Conservation (phyloP, 805 yeast species). For the Wickerhamiella nectarea region DNA sequence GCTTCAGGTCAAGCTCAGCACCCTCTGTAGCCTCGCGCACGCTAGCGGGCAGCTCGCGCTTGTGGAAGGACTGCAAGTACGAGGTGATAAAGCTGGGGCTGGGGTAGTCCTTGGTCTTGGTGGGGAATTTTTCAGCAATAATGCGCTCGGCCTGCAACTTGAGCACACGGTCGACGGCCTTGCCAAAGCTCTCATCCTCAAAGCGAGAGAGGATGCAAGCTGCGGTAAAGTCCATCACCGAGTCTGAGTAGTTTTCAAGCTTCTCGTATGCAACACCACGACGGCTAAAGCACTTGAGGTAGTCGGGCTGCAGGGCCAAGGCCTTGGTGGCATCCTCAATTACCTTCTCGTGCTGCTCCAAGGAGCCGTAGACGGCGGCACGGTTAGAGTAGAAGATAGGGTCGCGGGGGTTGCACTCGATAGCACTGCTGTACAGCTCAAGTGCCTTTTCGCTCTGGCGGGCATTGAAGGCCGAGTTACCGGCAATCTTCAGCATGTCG, state of each 20-base stretch:
- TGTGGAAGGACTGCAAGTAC: conserved; percentile 74
- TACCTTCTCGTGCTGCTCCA: conserved; percentile 68
- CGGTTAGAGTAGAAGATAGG: conserved; percentile 89
- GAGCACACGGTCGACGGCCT: conserved; percentile 75
- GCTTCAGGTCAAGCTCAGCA: conserved; percentile 50
- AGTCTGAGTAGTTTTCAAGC: conserved; percentile 62
- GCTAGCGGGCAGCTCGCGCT: conserved; percentile 36
- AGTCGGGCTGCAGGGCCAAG: conserved; percentile 72
- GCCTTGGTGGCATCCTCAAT: conserved; percentile 82
- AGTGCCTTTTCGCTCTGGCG: conserved; percentile 67
- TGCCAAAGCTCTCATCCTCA: conserved; percentile 62
- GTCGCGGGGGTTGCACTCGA: conserved; percentile 52
- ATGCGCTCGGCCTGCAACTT: conserved; percentile 61
- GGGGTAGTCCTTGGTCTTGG: conserved; percentile 46
- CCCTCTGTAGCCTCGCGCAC: conserved; percentile 39
- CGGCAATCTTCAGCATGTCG: conserved; percentile 70
- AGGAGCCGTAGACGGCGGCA: conserved; percentile 86
- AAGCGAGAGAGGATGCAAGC: conserved; percentile 76
- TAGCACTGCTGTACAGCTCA: conserved; percentile 64
- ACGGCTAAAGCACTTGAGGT: conserved; percentile 81
- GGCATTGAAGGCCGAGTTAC: conserved; percentile 62
- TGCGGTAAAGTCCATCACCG: conserved; percentile 84
- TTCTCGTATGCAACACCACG: conserved; percentile 88
- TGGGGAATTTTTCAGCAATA: conserved; percentile 36
- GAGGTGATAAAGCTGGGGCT: conserved; percentile 55